Evolutionary conservation across 2,329 filamentous ascomycete genomes (phyloP).

Genomic region (Penicillium sp.): DNA sequence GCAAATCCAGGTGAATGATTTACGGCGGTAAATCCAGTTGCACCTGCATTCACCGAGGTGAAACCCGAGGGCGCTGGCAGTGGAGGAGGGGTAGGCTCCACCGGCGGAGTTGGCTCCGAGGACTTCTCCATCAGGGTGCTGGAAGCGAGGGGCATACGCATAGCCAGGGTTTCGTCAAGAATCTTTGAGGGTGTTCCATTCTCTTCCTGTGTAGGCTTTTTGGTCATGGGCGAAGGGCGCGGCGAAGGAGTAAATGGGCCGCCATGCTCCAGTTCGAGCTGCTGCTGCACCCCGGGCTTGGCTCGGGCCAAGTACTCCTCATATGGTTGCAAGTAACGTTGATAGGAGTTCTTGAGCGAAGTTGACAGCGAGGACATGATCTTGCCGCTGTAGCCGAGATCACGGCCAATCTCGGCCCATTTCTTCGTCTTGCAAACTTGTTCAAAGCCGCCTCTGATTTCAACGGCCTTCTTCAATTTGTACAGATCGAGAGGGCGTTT

Average conservation of each 20-base stretch:
- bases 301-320: slow-evolving; percentile 89
- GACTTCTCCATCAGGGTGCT: slow-evolving; percentile 49
- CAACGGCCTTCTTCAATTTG: slow-evolving; percentile 93
- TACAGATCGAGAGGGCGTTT: slow-evolving; percentile 96
- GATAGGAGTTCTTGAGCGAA: slow-evolving; percentile 96
- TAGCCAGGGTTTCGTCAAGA: slow-evolving; percentile 65
- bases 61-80: slow-evolving; percentile 53
- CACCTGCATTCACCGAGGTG: slow-evolving; percentile 66
- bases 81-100: slow-evolving; percentile 39
- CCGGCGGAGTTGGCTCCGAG: slow-evolving; percentile 33
- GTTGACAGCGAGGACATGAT: slow-evolving; percentile 99
- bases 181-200: slow-evolving; percentile 48
- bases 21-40: slow-evolving; percentile 58
- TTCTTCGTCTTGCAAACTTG: slow-evolving; percentile 97
- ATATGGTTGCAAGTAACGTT: slow-evolving; percentile 94
- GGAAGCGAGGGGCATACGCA: slow-evolving; percentile 56
- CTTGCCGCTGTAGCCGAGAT: slow-evolving; percentile 96
- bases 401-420: slow-evolving; percentile 97
- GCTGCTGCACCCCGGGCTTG: slow-evolving; percentile 94
- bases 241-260: slow-evolving; percentile 83
- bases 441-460: slow-evolving; percentile 90
- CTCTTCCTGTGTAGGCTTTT: slow-evolving; percentile 36
- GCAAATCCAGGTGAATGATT: slow-evolving; percentile 51
- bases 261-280: slow-evolving; percentile 88
- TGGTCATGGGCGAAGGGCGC: slow-evolving; percentile 69